Percentiles rank a stretch among this genome's conserved stretches.
Conservation (phyloP, 78 protist genomes). For the Paulinella micropora region DNA sequence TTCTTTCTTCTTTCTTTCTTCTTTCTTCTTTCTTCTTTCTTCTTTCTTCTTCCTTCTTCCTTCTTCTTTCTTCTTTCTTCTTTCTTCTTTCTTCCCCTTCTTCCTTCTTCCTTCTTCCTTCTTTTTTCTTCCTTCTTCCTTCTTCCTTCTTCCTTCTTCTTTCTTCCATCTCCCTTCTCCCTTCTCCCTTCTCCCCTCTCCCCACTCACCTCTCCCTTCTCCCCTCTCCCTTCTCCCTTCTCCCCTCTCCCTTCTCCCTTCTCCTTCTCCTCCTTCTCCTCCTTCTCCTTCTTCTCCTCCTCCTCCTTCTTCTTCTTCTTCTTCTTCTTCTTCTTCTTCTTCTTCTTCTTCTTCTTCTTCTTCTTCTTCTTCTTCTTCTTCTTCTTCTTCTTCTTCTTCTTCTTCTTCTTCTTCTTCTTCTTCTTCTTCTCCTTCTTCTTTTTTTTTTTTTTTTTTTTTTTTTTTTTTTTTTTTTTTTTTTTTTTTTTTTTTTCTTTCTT, state of each 20-base stretch:
- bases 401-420: not conserved
- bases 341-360: not conserved
- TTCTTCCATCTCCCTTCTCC: no score
- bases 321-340: not conserved
- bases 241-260: not conserved
- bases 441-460: not conserved
- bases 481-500: not conserved
- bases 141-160: no score
- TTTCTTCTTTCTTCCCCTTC: not conserved
- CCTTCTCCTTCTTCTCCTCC: not conserved
- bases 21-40: no score
- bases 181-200: no score
- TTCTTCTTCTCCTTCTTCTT: not conserved
- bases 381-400: not conserved
- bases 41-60: no score
- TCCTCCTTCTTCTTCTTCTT: not conserved
- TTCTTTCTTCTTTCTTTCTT: no score
- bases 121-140: no score
- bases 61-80: no score
- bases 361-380: not conserved
- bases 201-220: no score
- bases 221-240: not conserved
- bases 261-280: not conserved
- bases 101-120: not conserved
- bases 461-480: not conserved